Evolutionary conservation across 305 asterid species (phyloP), one percentile per base, ranked within the genome.

Genomic region (Fraxinus angustifolia): DNA sequence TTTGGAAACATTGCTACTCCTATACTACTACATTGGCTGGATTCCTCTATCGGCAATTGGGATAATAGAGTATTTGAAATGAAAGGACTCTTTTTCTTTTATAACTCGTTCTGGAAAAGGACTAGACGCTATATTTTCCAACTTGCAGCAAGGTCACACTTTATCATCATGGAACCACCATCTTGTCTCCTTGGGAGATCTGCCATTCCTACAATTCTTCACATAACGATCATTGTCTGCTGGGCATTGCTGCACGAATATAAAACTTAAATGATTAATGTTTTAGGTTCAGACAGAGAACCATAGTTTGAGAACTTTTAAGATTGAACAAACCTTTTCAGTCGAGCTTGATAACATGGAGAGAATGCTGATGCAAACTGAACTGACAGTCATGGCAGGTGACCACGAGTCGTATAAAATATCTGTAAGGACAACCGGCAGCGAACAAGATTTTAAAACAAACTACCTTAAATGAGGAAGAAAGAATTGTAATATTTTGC

Each of bases 161-260:
- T 96, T 96, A 80, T 96, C 99, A 58, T 96, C 99, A 28, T 96
- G 98, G 95, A 96, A 96, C 98, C 99, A 96, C 99, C 99, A 96
- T 83, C 98, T 89, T 38, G 99, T 96, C 93, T 96, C 97, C 93
- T 96, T 96, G 62, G 99, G 99, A 80, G 97, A 94, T 86, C 97
- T 88, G 3, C 97, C 98, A 1, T 91, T 93, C 88, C 88, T 92
- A 86, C 99, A 95, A 85, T 94, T 92, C 95, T 92, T 93, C 84
- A 96, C 97, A 38, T 96, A 96, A 79, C 98, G 95, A 82, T 96
- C 99, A 17, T 96, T 93, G 87, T 96, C 99, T 0, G 94, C 92
- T 16, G 99, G 99, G 6, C 91, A 93, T 92, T 94, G 97, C 99
- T 96, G 94, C 90, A 84, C 5, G 56, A 70, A n/a, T 6, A 82